Percentiles rank a stretch among this genome's conserved stretches.
These are phyloP conservation scores for Agaricus bisporus DNA, from an alignment of 768 basidiomycete genomes.

Conservation along the genomic window DNA sequence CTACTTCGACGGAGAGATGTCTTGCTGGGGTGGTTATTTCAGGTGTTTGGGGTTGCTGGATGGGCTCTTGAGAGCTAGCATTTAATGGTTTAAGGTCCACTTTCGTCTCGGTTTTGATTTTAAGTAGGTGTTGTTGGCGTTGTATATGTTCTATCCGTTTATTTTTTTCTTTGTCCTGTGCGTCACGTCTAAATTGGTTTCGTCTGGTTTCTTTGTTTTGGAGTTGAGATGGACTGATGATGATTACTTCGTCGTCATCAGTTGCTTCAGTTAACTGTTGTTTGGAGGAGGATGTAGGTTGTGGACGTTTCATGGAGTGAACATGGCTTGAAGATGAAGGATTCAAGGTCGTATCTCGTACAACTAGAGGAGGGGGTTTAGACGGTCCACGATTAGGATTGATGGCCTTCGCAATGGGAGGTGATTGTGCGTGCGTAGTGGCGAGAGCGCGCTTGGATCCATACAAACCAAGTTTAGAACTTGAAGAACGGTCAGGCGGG, in stretches of 20 bases:
- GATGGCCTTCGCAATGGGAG: not conserved
- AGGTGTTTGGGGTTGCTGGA: not conserved
- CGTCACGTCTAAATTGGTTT: constrained; percentile 2
- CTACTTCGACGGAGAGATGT: not conserved
- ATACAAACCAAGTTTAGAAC: not conserved
- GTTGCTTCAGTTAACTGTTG: not conserved
- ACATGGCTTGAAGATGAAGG: not conserved
- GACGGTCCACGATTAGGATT: not conserved
- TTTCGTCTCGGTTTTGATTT: not conserved
- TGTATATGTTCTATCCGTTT: not conserved
- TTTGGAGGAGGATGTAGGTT: not conserved
- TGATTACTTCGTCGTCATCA: not conserved
- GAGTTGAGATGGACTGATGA: not conserved
- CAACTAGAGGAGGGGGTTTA: not conserved
- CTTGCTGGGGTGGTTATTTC: not conserved
- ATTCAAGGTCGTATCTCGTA: not conserved
- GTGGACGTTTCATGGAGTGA: not conserved
- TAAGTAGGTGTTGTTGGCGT: not conserved
- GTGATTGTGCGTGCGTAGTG: not conserved
- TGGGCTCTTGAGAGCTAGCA: not conserved
- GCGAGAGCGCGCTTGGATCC: not conserved
- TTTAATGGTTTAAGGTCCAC: not conserved
- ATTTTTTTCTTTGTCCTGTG: constrained; percentile 2
- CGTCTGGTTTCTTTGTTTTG: constrained; percentile 1
- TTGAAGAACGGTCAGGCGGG: not conserved